Base-by-base conservation (phyloP, 2,329 filamentous ascomycete species). In the Nemania sp. region DNA sequence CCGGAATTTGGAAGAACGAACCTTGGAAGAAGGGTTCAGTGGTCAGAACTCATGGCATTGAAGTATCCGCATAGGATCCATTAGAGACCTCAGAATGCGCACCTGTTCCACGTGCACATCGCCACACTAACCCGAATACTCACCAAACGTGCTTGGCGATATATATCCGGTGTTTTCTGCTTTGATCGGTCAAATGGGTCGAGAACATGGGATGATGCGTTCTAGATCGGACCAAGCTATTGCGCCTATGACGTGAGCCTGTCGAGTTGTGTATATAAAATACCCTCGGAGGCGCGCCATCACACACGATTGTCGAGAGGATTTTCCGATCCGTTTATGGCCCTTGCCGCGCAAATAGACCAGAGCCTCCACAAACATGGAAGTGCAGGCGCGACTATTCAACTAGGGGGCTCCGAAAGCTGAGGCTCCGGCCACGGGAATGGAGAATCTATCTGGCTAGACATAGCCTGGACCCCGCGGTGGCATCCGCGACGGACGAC, bases 1-100 rank as follows among this genome's bases (percentile, higher is more conserved):
- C 65, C 86, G 94, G 50, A 97, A 89, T 58, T 77, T 99, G 59
- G 94, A 99, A 73, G 94, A 97, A 73, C 84, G 94, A 30, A 97
- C 92, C 2, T 77, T 97, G 51, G 93, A 96, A 71, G 93, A 97
- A 72, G 91, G 91, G 2, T 97, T 91, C 68, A 59, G 58, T 17
- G 78, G 82, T 60, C 83, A 83, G 67, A 80, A 74, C 54, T 75
- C 79, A 46, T 86, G 86, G 77, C 90, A 94, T 72, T 96, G 88
- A 75, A 49, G 70, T 59, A 45, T 34, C 40, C 46, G 41, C 43
- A 45, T 36, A 46, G 52, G 24, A 28, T 47, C 31, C n/a, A n/a
- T n/a, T 37, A 48, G 40, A 55, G 34, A 51, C 37, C 22, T 48
- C 23, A 17, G 19, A 58, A 49, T 37, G 47, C 26, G 43, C 20